These are phyloP conservation scores for Patellaria atrata DNA, from an alignment of 495 filamentous ascomycete species.

Conservation along the genomic window DNA sequence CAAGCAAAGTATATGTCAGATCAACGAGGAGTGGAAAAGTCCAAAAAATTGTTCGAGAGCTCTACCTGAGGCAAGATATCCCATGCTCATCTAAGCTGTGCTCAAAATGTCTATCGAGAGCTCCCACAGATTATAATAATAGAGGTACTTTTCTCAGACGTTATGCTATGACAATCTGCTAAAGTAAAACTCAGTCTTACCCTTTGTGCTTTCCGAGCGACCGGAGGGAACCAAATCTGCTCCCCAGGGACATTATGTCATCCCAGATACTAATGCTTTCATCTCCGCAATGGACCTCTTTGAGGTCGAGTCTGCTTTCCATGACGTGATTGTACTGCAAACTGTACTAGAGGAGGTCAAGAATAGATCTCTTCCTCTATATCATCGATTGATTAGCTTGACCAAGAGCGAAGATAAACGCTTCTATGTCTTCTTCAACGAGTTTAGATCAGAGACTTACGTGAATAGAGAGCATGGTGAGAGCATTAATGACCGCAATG, in stretches of 20 bases:
- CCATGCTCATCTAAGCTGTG: slow-evolving; percentile 93
- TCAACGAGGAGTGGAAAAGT: slow-evolving; percentile 92
- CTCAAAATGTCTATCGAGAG: slow-evolving; percentile 48
- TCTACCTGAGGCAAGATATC: slow-evolving; percentile 92
- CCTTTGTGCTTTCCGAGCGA: slow-evolving; percentile 74
- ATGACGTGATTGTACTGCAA: slow-evolving; percentile 89
- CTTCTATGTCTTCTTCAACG: slow-evolving; percentile 98
- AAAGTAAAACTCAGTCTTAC: slow-evolving; percentile 39
- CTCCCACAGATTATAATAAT: slow-evolving; percentile 65
- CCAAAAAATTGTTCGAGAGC: slow-evolving; percentile 92
- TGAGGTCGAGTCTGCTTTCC: slow-evolving; percentile 79
- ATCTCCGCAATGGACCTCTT: slow-evolving; percentile 93
- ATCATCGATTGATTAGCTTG: slow-evolving; percentile 78
- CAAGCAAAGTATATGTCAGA: slow-evolving; percentile 83
- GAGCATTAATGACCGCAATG: slow-evolving; percentile 92
- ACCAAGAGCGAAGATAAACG: slow-evolving; percentile 91
- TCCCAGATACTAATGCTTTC: slow-evolving; percentile 93
- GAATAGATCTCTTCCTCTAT: slow-evolving; percentile 84
- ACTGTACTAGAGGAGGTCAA: slow-evolving; percentile 91
- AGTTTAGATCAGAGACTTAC: slow-evolving; percentile 87
- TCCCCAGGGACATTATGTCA: slow-evolving; percentile 80
- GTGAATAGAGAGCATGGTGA: slow-evolving; percentile 60
- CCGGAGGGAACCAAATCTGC: slow-evolving; percentile 71
- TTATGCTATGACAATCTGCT: slow-evolving; percentile 7
- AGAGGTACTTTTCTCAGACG: slow-evolving; percentile 36